Evolutionary conservation across 495 filamentous ascomycete species (phyloP).

Genomic region (Penicillium silybi): DNA sequence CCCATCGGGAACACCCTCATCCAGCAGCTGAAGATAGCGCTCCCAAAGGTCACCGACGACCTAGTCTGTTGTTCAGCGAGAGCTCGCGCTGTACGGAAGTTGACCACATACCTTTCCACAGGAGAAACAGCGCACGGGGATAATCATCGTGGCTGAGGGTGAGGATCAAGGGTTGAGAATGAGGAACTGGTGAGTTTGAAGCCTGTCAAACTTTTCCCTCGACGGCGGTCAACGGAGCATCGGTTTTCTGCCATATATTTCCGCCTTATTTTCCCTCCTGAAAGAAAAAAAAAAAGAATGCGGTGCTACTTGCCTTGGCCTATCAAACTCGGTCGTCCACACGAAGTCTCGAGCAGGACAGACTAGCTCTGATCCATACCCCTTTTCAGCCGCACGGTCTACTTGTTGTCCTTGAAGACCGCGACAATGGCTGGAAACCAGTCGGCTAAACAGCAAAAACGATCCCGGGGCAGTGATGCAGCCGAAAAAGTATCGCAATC

Average conservation of each 20-base stretch:
- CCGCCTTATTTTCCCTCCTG: slow-evolving; percentile 17
- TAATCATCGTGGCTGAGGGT: slow-evolving; percentile 70
- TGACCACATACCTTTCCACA: slow-evolving; percentile 81
- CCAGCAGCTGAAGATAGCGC: slow-evolving; percentile 77
- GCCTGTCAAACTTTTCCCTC: slow-evolving; percentile 17
- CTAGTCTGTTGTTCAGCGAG: slow-evolving; percentile 45
- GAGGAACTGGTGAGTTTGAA: slow-evolving; percentile 13
- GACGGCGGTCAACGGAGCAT: slow-evolving; percentile 10
- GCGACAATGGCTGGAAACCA: slow-evolving; percentile 19
- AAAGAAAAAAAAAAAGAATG: slow-evolving; percentile 22
- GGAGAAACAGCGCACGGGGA: slow-evolving; percentile 96
- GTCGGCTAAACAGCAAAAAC: slow-evolving; percentile 28
- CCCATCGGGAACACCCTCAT: slow-evolving; percentile 74
- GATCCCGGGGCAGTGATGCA: slow-evolving; percentile 34
- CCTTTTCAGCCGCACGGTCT: neutral
- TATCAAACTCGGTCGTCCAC: neutral
- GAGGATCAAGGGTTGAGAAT: neutral
- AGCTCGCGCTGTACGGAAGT: neutral
- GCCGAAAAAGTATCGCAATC: slow-evolving; percentile 18
- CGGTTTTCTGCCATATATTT: slow-evolving; percentile 16
- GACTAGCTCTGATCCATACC: neutral
- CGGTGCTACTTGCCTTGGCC: neutral
- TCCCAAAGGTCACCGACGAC: slow-evolving; percentile 98
- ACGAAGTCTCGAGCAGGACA: neutral
- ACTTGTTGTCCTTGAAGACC: neutral